Evolutionary conservation across 1,284 basidiomycete genomes (phyloP), one percentile per base, ranked within the genome.

Genomic region (Heterobasidion annosum): DNA sequence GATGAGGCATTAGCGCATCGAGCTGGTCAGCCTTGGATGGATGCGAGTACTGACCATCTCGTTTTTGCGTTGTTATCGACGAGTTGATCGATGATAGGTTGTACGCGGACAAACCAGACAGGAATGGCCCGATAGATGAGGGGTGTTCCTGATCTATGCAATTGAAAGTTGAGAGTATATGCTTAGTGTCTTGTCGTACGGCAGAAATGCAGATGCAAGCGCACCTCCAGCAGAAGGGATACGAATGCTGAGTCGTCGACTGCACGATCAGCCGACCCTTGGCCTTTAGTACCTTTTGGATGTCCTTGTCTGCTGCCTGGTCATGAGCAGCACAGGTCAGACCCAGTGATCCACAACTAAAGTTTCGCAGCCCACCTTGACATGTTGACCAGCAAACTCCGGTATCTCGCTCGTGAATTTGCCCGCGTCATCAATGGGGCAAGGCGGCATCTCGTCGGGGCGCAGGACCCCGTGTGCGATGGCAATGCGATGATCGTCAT

Each of bases 201-300:
- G 25, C 25, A 25, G 5, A 25, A 25, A n/a, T 53, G n/a, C 47
- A 51, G 25, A 25, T 25, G 25, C 25, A 25, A 25, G 25, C 73
- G 54, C 63, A 92, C 91, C 93, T 82, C 95, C 94, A 98, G 72
- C 97, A 99, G 79, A 88, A 98, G 33, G 97, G 97, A 68, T 99
- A 99, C 62, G 85, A 86, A 73, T 99, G 97, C 65, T 83, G 88
- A 55, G 95, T 67, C 34, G 88, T 92, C 4, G 86, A 85, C 66
- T 97, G 93, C 3, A 92, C 89, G 57, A 99, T 85, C 56, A 99
- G 78, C 50, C 92, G 81, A 19, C 91, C 92, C 65, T 90, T 91
- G 43, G 84, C 81, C 71, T 98, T 97, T 58, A 99, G 73, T 48
- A 86, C 77, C 69, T 96, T 97, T 72, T 94, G 91, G 63, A 99